These are phyloP conservation scores for Gossypium trilobum DNA, from an alignment of 441 rosid species.

Conservation along the genomic window DNA sequence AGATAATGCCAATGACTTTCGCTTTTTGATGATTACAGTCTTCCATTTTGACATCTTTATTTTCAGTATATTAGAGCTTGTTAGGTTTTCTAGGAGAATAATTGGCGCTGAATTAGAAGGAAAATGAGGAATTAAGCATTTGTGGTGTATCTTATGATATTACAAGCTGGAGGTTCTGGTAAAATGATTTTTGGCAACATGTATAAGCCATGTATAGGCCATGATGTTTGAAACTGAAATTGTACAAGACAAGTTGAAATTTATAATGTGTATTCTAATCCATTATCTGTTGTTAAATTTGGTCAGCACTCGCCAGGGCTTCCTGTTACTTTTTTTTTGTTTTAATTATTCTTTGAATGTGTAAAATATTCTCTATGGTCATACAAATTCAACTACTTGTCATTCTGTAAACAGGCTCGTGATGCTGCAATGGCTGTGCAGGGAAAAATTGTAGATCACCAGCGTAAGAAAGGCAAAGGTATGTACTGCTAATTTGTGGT, in stretches of 20 bases:
- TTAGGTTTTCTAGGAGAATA: background rate
- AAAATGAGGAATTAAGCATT: background rate
- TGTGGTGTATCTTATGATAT: background rate
- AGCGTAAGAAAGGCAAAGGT: constrained; percentile 96
- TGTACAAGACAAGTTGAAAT: background rate
- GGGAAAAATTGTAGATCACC: constrained; percentile 83
- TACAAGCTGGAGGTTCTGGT: background rate
- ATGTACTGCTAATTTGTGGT: constrained; percentile 14
- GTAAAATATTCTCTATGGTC: background rate
- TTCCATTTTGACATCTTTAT: background rate
- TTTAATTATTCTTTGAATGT: background rate
- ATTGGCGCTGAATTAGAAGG: background rate
- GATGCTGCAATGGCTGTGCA: constrained; percentile 82
- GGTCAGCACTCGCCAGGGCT: background rate
- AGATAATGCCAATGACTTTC: background rate
- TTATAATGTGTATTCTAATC: background rate
- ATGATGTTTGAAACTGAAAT: background rate
- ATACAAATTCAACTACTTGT: background rate
- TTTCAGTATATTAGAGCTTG: background rate
- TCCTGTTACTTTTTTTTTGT: background rate
- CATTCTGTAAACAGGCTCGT: constrained; percentile 54
- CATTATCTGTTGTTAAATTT: background rate
- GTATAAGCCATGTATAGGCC: background rate
- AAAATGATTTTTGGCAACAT: background rate
- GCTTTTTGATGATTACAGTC: background rate